Percentiles rank a stretch among this genome's conserved stretches.
phyloP scores from a whole-genome alignment of 805 yeast genomes.

The Tetrapisispora fleetii region DNA sequence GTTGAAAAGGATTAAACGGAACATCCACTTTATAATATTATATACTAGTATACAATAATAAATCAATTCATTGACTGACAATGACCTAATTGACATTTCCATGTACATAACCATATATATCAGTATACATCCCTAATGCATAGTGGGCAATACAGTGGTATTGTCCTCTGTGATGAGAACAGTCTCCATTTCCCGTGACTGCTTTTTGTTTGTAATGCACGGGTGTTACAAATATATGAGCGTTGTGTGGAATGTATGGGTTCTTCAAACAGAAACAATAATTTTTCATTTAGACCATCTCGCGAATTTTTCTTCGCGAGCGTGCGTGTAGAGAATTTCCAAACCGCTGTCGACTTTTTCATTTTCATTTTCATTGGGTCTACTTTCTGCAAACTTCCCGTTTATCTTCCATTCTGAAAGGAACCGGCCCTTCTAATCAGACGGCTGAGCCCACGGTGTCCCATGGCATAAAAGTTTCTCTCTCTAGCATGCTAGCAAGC shows the following conservation, averaged over 20 bases:
- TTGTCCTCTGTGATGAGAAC: too few species aligned
- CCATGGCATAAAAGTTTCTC: too few species aligned
- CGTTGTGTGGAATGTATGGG: background rate
- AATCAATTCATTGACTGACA: too few species aligned
- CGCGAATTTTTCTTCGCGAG: too few species aligned
- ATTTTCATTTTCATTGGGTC: background rate
- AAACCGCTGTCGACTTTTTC: background rate
- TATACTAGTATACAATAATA: too few species aligned
- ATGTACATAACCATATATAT: too few species aligned
- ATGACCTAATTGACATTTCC: too few species aligned
- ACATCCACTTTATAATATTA: background rate
- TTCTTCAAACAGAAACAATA: background rate
- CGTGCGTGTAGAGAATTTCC: background rate
- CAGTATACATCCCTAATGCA: background rate
- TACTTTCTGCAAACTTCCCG: too few species aligned
- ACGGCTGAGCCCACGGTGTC: too few species aligned
- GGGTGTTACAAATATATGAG: background rate
- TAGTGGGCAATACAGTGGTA: background rate
- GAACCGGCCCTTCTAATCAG: too few species aligned
- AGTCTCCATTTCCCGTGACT: background rate
- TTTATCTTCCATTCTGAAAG: too few species aligned
- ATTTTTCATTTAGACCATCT: background rate
- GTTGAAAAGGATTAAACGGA: conserved; percentile 37
- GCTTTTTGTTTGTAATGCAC: background rate
- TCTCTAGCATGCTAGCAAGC: too few species aligned